Conservation (phyloP, 345 rosid genomes). For the Turnera subulata region DNA sequence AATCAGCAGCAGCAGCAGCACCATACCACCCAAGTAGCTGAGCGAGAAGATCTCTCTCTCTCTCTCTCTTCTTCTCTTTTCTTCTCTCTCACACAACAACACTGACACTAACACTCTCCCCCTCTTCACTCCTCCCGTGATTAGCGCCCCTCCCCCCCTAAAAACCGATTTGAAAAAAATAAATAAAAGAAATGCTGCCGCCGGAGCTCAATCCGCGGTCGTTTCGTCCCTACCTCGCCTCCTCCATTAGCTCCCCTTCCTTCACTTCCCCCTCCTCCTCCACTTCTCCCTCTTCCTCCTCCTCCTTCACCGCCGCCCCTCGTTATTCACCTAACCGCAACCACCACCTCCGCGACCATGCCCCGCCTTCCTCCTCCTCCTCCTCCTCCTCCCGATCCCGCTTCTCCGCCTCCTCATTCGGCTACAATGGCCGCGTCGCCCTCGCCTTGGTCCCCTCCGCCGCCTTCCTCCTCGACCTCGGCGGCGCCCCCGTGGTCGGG, state of each 20-base stretch:
- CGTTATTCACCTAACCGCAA: constrained; percentile 30
- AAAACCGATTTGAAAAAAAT: too few relatives aligned
- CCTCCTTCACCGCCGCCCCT: constrained; percentile 36
- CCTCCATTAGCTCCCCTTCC: constrained; percentile 38
- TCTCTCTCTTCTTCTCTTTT: too few relatives aligned
- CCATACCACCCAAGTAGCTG: neutral
- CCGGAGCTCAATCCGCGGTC: constrained; percentile 87
- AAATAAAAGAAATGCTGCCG: constrained; percentile 84
- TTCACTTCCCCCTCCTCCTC: constrained; percentile 34
- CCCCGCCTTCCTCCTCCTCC: constrained; percentile 27
- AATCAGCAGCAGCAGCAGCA: neutral
- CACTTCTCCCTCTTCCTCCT: constrained; percentile 38
- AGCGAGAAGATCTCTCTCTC: neutral
- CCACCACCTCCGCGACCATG: constrained; percentile 27
- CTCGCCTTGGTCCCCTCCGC: constrained; percentile 78
- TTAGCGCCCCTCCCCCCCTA: neutral
- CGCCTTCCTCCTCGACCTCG: constrained; percentile 92
- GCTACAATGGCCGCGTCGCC: constrained; percentile 73
- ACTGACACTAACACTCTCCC: neutral
- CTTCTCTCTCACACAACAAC: neutral
- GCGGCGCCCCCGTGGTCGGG: constrained; percentile 78
- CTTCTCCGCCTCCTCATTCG: constrained; percentile 74
- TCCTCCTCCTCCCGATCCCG: constrained; percentile 39
- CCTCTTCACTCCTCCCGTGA: neutral
- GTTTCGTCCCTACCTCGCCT: constrained; percentile 66